Percentiles rank a stretch among this genome's conserved stretches.
phyloP scores from a whole-genome alignment of 2,329 filamentous ascomycete species.

The Verruconis gallopava region DNA sequence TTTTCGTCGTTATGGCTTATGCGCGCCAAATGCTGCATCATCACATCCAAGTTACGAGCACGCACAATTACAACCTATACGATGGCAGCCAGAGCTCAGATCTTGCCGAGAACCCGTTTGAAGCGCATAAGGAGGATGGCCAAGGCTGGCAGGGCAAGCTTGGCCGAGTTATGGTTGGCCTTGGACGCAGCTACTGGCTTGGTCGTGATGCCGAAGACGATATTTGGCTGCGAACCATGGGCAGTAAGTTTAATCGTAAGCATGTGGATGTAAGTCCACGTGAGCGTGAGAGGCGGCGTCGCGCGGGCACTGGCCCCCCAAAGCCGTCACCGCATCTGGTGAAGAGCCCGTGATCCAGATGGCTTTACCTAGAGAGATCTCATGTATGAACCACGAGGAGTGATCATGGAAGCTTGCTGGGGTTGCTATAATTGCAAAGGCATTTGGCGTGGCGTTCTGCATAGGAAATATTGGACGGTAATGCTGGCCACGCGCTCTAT shows the following conservation, averaged over 20 bases:
- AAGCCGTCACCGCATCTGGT: constrained; percentile 18
- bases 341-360: background rate
- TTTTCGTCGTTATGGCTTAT: constrained; percentile 70
- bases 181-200: constrained; percentile 71
- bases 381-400: no score
- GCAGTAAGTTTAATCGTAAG: constrained; percentile 44
- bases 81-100: constrained; percentile 26
- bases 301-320: constrained; percentile 47
- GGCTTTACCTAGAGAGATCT: no score
- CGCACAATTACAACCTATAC: constrained; percentile 19
- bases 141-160: constrained; percentile 67
- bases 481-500: no score
- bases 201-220: constrained; percentile 48
- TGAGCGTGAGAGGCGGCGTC: constrained; percentile 47
- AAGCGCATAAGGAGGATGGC: constrained; percentile 54
- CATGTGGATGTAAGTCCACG: constrained; percentile 31
- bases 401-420: no score
- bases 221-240: constrained; percentile 54
- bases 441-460: no score
- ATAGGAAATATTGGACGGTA: no score
- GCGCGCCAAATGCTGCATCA: constrained; percentile 64
- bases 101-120: constrained; percentile 56
- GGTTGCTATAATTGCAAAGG: no score
- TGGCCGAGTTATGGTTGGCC: constrained; percentile 63
- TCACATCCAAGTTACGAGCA: constrained; percentile 41